Percentiles rank a stretch among this genome's conserved stretches.
These are phyloP conservation scores for Penium margaritaceum DNA, from an alignment of 139 green algal species.

Conservation along the genomic window DNA sequence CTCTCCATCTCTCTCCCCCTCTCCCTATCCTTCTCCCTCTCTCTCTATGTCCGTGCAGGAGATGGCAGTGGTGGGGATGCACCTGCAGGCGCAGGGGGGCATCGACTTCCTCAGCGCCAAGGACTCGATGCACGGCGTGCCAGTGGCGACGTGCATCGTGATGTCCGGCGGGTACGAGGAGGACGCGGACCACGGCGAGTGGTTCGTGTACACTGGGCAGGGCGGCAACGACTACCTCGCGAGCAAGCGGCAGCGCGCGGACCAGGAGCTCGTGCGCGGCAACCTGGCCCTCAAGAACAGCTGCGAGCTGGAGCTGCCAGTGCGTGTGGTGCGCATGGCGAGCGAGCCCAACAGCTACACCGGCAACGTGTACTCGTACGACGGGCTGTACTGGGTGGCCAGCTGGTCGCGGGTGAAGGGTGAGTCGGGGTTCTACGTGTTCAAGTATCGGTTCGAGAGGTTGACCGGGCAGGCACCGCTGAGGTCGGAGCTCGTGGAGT, in stretches of 20 bases:
- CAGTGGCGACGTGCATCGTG: conserved; percentile 21
- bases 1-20: too few relatives aligned
- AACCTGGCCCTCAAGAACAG: neutral
- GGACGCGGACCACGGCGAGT: conserved; percentile 28
- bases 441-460: neutral
- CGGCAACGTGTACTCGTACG: conserved; percentile 19
- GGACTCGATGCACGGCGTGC: neutral
- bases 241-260: conserved; percentile 1
- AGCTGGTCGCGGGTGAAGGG: neutral
- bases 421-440: neutral
- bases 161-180: conserved; percentile 37
- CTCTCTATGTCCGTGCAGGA: too few relatives aligned
- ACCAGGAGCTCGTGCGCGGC: conserved; percentile 16
- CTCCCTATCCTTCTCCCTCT: conserved; percentile 34
- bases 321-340: neutral
- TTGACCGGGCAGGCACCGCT: neutral
- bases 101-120: conserved; percentile 4
- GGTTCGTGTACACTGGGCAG: conserved; percentile 38
- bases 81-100: conserved; percentile 22
- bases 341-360: neutral
- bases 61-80: conserved; percentile 39
- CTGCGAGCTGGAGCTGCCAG: conserved; percentile 13
- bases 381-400: conserved; percentile 18
- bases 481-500: neutral
- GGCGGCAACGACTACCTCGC: conserved; percentile 19